Evolutionary conservation across 805 yeast genomes (phyloP), one percentile per base, ranked within the genome.

Genomic region (Yarrowia sp.): DNA sequence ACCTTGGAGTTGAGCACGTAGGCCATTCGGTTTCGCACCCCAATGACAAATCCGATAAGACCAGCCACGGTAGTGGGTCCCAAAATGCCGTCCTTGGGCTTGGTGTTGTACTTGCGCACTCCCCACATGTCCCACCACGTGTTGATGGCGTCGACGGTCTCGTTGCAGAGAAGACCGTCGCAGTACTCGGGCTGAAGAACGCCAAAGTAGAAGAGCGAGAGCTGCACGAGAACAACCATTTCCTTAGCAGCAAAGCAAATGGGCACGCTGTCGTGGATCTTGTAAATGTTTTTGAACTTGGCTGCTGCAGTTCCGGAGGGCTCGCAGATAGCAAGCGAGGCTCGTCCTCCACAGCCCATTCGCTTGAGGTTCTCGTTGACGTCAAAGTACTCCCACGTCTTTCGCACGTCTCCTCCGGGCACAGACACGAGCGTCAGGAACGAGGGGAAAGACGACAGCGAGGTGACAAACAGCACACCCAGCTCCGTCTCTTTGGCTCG

Each of bases 91-190:
- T 82, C 83, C 63, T 77, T 80, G 22, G 80, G 77, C 7, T 65
- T 68, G 10, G 67, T 66, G 4, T 72, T 66, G 64, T 69, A 74
- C 67, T 69, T 66, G 22, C 63, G 65, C 42, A 64, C 65, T 0
- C 96, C 97, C 65, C 87, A 80, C 33, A 82, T 71, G 35, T 77
- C 78, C 97, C 98, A 93, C 97, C 98, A 93, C 46, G 79, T 77
- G 1, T 72, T 68, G 22, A 90, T 80, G 0, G 96, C 96, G 21
- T 74, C 78, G 64, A 86, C 86, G 0, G 99, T 93, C 62, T 81
- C 79, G 63, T 84, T 82, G 71, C 98, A 93, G 2, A 91, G 74
- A 14, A 93, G 75, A 0, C 99, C 98, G 73, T 94, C 97, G 62
- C 89, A 88, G 66, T 80, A 84, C 31, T 75, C 74, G 0, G 89